Evolutionary conservation across 495 filamentous ascomycete genomes (phyloP).

Genomic region (Patellaria atrata): DNA sequence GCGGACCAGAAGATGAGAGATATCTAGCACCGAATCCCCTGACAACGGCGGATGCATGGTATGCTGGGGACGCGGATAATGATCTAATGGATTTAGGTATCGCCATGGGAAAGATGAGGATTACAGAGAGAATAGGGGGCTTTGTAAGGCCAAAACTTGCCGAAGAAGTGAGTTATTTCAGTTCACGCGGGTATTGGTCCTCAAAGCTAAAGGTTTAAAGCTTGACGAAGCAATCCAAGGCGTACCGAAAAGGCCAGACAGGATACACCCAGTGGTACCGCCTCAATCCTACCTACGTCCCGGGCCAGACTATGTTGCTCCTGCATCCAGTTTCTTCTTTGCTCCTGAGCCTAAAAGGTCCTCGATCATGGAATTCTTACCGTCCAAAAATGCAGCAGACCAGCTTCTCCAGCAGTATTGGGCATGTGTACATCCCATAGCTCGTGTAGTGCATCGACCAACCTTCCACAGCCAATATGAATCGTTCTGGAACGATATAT

Average conservation of each 20-base stretch:
- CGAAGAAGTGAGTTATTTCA: slow-evolving; percentile 41
- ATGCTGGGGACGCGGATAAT: slow-evolving; percentile 40
- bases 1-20: slow-evolving; percentile 28
- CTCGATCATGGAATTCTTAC: slow-evolving; percentile 42
- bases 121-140: slow-evolving; percentile 56
- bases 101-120: slow-evolving; percentile 51
- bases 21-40: slow-evolving; percentile 40
- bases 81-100: slow-evolving; percentile 58
- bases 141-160: slow-evolving; percentile 41
- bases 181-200: slow-evolving; percentile 7
- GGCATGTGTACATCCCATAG: slow-evolving; percentile 48
- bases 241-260: slow-evolving; percentile 1
- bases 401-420: slow-evolving; percentile 51
- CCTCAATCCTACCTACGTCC: slow-evolving; percentile 20
- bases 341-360: slow-evolving; percentile 34
- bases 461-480: slow-evolving; percentile 48
- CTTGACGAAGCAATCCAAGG: slow-evolving; percentile 12
- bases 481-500: slow-evolving; percentile 47
- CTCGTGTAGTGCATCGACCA: slow-evolving; percentile 46
- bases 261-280: slow-evolving; percentile 1
- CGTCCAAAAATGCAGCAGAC: slow-evolving; percentile 35
- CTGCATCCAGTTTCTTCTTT: slow-evolving; percentile 53
- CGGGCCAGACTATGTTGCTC: slow-evolving; percentile 27
- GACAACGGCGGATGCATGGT: slow-evolving; percentile 47
- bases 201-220: slow-evolving; percentile 9